These are phyloP conservation scores for Magnolia kwangsiensis DNA, from an alignment of 164 flowering plant genomes.

Conservation along the genomic window DNA sequence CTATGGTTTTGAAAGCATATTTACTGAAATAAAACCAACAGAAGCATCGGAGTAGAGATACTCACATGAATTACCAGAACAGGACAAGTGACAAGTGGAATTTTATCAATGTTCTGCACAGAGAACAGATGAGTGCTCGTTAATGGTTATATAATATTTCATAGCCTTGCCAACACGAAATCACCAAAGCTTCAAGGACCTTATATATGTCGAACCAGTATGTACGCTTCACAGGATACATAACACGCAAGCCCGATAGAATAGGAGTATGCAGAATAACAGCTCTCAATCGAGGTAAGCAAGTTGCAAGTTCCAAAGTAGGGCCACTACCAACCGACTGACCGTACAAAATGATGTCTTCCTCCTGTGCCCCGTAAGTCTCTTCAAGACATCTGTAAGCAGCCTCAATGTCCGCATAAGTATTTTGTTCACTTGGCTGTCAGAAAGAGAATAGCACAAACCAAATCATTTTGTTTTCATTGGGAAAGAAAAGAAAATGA, in stretches of 20 bases:
- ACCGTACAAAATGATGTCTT: constrained; percentile 75
- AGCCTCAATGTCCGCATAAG: constrained; percentile 87
- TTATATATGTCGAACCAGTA: constrained; percentile 91
- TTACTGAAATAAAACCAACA: too few relatives aligned
- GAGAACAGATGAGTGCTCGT: constrained; percentile 5
- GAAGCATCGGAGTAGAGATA: constrained; percentile 4
- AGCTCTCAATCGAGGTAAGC: constrained; percentile 64
- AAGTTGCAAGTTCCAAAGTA: constrained; percentile 67
- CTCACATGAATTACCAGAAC: constrained; percentile 89
- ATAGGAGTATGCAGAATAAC: constrained; percentile 85
- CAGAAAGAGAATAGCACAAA: background rate
- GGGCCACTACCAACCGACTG: constrained; percentile 97
- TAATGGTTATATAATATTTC: background rate
- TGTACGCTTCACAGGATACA: constrained; percentile 79
- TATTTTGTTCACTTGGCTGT: constrained; percentile 82
- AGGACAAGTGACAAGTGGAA: constrained; percentile 58
- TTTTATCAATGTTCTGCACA: constrained; percentile 63
- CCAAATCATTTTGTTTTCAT: background rate
- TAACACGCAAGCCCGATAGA: constrained; percentile 79
- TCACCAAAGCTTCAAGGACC: constrained; percentile 28
- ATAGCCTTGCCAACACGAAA: background rate
- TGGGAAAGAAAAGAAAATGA: background rate
- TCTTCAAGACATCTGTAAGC: constrained; percentile 73
- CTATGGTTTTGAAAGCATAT: too few relatives aligned
- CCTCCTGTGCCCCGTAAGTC: constrained; percentile 70